phyloP scores from a whole-genome alignment of 495 filamentous ascomycete genomes.

The Lasiosphaeris hirsuta region DNA sequence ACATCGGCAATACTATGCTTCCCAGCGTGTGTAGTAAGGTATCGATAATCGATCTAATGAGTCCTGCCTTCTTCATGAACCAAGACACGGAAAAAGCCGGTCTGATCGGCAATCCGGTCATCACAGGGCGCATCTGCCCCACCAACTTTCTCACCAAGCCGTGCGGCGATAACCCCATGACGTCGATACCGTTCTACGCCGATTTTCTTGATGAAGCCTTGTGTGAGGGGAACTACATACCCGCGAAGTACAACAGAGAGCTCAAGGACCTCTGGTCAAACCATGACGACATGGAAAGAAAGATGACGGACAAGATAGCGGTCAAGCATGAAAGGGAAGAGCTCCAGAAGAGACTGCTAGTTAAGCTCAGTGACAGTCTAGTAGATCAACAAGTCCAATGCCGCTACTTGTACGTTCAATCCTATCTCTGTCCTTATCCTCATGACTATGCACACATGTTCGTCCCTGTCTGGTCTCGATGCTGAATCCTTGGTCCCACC shows the following conservation, averaged over 20 bases:
- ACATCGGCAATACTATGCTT: background rate
- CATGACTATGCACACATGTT: background rate
- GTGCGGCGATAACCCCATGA: background rate
- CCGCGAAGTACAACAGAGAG: background rate
- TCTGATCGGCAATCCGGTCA: background rate
- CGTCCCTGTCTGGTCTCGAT: background rate
- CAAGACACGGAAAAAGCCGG: background rate
- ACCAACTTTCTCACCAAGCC: background rate
- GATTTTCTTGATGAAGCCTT: background rate
- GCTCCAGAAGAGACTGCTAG: background rate
- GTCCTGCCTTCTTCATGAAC: background rate
- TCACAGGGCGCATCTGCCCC: background rate
- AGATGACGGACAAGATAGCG: background rate
- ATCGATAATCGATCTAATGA: background rate
- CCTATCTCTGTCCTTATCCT: too few species aligned
- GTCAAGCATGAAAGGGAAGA: background rate
- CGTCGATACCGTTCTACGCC: background rate
- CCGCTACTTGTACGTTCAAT: background rate
- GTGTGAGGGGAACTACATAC: background rate
- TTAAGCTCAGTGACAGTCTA: background rate
- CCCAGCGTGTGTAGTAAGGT: background rate
- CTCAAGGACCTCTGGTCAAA: background rate
- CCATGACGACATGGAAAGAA: background rate
- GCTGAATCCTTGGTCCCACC: background rate
- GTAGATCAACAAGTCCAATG: constrained; percentile 1